Base-by-base conservation (phyloP, 164 flowering plant species). In the Magnolia changhungtana region DNA sequence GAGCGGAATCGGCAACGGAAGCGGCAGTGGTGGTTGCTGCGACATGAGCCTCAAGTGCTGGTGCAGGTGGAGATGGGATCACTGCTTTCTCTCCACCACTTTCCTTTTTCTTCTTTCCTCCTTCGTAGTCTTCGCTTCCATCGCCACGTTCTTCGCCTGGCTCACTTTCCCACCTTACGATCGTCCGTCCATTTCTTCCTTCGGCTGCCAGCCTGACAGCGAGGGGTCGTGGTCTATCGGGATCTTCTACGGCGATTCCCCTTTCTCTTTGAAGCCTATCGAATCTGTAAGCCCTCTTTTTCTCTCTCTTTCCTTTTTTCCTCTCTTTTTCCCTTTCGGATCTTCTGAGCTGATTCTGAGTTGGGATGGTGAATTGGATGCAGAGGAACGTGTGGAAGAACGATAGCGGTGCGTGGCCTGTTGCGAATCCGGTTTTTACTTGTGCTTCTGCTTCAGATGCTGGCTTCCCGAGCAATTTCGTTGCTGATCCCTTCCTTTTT, bases 171-270 rank as follows among this genome's bases (percentile, higher is more conserved):
- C 84, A 23, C 85, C 88, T 1, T 81, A 71, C 71, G 78, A 27
- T 0, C 80, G 78, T 24, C 70, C 76, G 1, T 74, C 61, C 11
- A 8, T 76, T 45, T 27, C 87, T 7, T 73, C 85, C 7, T 45
- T 84, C 16, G 97, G 96, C 9, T 94, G 98, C 80, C 87, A 70
- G 52, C 89, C 83, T 18, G 98, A 95, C 77, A 82, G 75, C 76
- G 98, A 95, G 80, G 98, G 98, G 5, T 95, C 98, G 2, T 95
- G 98, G 98, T 83, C 98, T 0, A 81, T 95, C 70, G 98, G 98
- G 71, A 85, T 93, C 72, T 92, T 87, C 81, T 92, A 87, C 63
- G 99, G 98, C 1, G 90, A 90, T 63, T 89, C 97, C 8, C 98
- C 98, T 0, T 89, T 95, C 69, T 82, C 90, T 27, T 89, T 95